Percentiles rank a stretch among this genome's conserved stretches.
These are phyloP conservation scores for Solanum aculeatissimum DNA, from an alignment of 305 asterid genomes.

Conservation along the genomic window DNA sequence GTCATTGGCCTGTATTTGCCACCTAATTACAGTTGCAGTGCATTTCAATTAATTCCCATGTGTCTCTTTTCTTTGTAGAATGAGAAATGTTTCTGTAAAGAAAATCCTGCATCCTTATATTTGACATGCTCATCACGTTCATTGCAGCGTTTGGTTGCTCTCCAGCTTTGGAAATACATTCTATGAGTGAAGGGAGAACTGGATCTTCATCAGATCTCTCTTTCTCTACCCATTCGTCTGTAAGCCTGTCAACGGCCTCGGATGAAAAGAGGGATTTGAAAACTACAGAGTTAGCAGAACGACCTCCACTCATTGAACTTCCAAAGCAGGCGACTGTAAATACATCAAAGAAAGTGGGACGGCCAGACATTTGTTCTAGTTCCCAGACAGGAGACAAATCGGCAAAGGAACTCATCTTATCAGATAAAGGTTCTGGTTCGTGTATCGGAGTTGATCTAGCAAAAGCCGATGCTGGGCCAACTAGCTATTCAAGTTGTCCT, in stretches of 20 bases:
- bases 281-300: neutral
- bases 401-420: neutral
- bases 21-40: neutral
- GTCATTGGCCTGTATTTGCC: neutral
- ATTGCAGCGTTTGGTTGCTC: neutral
- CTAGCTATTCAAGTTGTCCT: neutral
- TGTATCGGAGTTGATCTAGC: neutral
- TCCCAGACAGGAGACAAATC: neutral
- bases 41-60: neutral
- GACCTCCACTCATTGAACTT: neutral
- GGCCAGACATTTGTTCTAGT: neutral
- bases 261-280: neutral
- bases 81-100: neutral
- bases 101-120: neutral
- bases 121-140: neutral
- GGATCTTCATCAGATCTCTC: neutral
- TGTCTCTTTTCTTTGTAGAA: neutral
- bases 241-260: neutral
- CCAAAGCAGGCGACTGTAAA: neutral
- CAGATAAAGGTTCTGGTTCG: neutral
- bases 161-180: neutral
- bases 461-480: neutral
- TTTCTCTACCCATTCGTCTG: neutral
- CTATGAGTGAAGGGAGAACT: neutral
- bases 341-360: neutral